Conservation (phyloP, 805 yeast species). For the Tetrapisispora phaffii region DNA sequence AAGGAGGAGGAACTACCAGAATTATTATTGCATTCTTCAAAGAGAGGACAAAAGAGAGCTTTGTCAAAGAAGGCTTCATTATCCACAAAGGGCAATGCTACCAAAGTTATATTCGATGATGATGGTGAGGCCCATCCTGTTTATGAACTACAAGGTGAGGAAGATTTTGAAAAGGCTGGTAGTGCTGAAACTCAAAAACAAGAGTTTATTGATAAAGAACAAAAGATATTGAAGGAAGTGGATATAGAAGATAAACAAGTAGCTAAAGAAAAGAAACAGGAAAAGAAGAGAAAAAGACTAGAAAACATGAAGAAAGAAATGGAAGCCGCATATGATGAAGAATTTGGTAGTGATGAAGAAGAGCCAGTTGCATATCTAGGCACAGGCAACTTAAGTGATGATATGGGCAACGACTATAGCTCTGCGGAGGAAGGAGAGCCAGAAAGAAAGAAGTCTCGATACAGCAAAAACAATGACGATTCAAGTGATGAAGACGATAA, state of each 20-base stretch:
- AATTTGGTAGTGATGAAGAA: conserved; percentile 17
- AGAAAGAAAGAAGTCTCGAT: conserved; percentile 21
- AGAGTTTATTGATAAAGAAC: conserved; percentile 57
- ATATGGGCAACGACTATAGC: conserved; percentile 30
- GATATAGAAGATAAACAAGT: conserved; percentile 71
- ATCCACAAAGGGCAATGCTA: conserved; percentile 54
- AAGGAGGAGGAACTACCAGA: conserved; percentile 57
- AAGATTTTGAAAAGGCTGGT: conserved; percentile 64
- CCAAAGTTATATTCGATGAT: conserved; percentile 81
- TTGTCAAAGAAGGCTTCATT: conserved; percentile 71
- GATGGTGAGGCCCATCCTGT: conserved; percentile 88
- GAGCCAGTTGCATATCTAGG: conserved; percentile 26
- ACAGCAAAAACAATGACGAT: not conserved
- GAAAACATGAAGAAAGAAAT: conserved; percentile 55
- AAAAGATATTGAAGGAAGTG: conserved; percentile 54
- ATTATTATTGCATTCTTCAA: conserved; percentile 58
- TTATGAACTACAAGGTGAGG: conserved; percentile 85
- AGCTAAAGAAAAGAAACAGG: conserved; percentile 70
- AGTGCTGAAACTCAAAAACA: conserved; percentile 60
- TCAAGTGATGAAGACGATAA: conserved; percentile 16
- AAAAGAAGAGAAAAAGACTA: conserved; percentile 80
- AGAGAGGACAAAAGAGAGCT: conserved; percentile 76
- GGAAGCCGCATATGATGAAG: conserved; percentile 29
- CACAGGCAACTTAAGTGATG: conserved; percentile 31
- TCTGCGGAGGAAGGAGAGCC: conserved; percentile 19